phyloP scores from a whole-genome alignment of 2,329 filamentous ascomycete species.

The Fusarium sp. region DNA sequence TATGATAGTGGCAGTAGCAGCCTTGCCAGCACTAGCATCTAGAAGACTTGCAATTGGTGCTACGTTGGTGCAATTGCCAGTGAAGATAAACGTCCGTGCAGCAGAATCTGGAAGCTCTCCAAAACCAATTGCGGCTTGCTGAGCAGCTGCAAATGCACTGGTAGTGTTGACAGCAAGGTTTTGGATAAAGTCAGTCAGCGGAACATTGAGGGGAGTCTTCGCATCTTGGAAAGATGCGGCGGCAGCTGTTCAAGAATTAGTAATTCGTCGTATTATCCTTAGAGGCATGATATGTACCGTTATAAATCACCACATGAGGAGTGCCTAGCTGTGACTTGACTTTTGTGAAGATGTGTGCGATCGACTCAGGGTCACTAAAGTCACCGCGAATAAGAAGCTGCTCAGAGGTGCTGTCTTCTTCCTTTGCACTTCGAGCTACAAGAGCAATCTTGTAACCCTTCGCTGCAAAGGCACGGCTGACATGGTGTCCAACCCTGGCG shows the following conservation, averaged over 20 bases:
- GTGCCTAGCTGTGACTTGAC: background rate
- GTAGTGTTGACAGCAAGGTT: conserved; percentile 3
- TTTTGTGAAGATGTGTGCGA: too few relatives aligned
- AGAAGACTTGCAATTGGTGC: background rate
- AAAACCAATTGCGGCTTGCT: background rate
- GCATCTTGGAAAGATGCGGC: background rate
- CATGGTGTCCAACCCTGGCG: too few relatives aligned
- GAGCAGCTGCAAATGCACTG: background rate
- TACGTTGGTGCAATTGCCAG: conserved; percentile 1
- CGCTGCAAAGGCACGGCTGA: too few relatives aligned
- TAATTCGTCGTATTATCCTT: too few relatives aligned
- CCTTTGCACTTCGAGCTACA: too few relatives aligned
- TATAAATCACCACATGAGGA: background rate
- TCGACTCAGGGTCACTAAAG: too few relatives aligned
- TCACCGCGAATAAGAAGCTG: too few relatives aligned
- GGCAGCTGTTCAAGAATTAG: background rate
- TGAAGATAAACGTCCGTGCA: background rate
- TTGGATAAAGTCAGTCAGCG: background rate
- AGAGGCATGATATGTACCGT: background rate
- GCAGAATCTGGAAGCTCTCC: background rate
- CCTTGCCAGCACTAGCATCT: background rate
- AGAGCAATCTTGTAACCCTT: too few relatives aligned
- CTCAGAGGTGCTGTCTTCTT: too few relatives aligned
- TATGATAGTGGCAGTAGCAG: background rate
- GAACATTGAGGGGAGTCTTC: background rate